Base-by-base conservation (phyloP, 225 moss, liverwort and hornwort species). In the Physcomitrellopsis africana region DNA sequence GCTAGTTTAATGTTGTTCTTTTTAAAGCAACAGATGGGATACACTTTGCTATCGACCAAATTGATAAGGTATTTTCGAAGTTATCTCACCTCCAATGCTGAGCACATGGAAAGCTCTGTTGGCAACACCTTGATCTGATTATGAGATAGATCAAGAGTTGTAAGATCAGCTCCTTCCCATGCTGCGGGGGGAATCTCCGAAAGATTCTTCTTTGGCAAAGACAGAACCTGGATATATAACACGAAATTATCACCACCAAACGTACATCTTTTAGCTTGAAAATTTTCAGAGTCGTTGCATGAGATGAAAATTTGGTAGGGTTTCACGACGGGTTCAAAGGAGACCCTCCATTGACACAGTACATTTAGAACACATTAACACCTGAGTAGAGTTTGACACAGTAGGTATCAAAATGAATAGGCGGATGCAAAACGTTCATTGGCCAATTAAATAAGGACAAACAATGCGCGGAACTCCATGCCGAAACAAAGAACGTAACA, bases 111-210 rank as follows among this genome's bases (percentile, higher is more conserved):
- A 58, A 93, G 72, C 74, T 93, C 93, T n/a, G 65, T 72, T 29
- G 93, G 93, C 62, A 93, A 75, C 55, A 71, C 81, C 65, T 81
- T 77, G 73, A 93, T 87, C 65, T 91, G 83, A 75, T 93, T 93
- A 66, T 84, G 83, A 18, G 87, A 87, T 47, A 93, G 81, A 72
- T 93, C 93, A 49, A 91, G 75, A 55, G 69, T 91, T 41, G 81
- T 83, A 26, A 93, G 72, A 41, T 81, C 74, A 56, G 54, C 83
- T 48, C 79, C 65, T 63, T 91, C 87, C 91, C 86, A 91, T 22
- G 80, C 79, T 69, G 76, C 85, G 17, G 84, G 63, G 52, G 93
- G 93, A 67, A 93, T 81, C 64, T 63, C 67, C 56, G n/a, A 54
- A 20, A 93, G 75, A 46, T 81, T 76, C 60, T 89, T 87, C 73